Percentiles rank a stretch among this genome's conserved stretches.
phyloP scores from a whole-genome alignment of 2,329 filamentous ascomycete genomes.

The Magnaporthiopsis poae region DNA sequence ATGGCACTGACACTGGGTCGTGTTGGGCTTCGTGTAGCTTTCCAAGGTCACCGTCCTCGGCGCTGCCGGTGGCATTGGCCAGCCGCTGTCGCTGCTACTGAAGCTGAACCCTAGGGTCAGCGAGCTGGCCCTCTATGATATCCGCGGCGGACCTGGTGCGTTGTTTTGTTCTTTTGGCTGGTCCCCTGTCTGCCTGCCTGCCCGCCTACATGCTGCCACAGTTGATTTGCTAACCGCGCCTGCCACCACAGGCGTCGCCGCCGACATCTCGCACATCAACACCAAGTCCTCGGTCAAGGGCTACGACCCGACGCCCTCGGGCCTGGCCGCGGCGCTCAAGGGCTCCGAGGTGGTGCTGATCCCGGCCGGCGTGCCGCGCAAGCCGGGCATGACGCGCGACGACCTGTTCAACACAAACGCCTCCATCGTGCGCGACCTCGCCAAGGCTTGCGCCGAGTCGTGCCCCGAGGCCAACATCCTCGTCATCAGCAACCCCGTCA shows the following conservation, averaged over 20 bases:
- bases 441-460: constrained; percentile 83
- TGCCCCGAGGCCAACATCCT: constrained; percentile 89
- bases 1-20: not conserved
- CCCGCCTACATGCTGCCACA: too few species aligned
- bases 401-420: constrained; percentile 99
- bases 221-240: too few species aligned
- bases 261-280: constrained; percentile 97
- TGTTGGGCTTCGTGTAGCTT: constrained; percentile 45
- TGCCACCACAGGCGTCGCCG: constrained; percentile 68
- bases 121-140: constrained; percentile 95
- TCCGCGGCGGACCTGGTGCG: constrained; percentile 84
- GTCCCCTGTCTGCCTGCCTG: too few species aligned
- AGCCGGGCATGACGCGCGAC: constrained; percentile 99
- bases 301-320: constrained; percentile 67
- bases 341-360: constrained; percentile 91
- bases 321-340: constrained; percentile 71
- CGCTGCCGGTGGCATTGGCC: constrained; percentile 94
- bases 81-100: constrained; percentile 91
- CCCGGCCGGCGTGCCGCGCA: constrained; percentile 94
- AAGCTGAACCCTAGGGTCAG: constrained; percentile 96
- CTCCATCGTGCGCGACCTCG: constrained; percentile 95
- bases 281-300: constrained; percentile 91
- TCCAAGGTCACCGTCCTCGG: constrained; percentile 97
- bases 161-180: constrained; percentile 15
- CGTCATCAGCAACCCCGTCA: constrained; percentile 98